Conservation (phyloP, 2,329 filamentous ascomycete genomes). For the Trichoderma cornu-damae region DNA sequence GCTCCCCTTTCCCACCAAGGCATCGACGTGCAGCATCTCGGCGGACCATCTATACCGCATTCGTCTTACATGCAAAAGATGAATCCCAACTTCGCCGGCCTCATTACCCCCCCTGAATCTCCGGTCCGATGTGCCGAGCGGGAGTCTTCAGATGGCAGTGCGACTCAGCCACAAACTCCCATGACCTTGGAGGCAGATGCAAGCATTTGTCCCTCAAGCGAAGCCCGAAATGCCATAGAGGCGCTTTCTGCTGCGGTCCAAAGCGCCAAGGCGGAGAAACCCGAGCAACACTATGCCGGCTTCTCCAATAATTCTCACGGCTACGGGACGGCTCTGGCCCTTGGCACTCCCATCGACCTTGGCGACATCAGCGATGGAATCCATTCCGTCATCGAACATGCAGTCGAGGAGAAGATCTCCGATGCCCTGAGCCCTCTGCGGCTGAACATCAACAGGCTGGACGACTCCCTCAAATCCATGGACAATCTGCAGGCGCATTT, state of each 20-base stretch:
- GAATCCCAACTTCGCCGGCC: conserved; percentile 11
- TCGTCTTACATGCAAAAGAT: conserved; percentile 2
- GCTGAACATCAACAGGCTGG: conserved; percentile 24
- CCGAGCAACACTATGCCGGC: background rate
- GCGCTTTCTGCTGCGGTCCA: background rate
- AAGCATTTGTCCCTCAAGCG: background rate
- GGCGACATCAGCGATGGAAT: conserved; percentile 24
- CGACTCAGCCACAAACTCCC: background rate
- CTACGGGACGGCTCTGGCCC: too few species aligned
- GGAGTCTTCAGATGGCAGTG: background rate
- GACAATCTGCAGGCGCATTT: conserved; percentile 4
- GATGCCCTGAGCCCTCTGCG: conserved; percentile 31
- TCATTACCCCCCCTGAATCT: conserved; percentile 24
- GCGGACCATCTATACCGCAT: background rate
- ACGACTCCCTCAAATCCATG: conserved; percentile 13
- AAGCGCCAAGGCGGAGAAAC: background rate
- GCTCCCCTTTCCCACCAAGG: background rate
- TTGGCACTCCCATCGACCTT: conserved; percentile 14
- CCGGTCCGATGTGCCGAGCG: conserved; percentile 3
- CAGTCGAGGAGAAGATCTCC: conserved; percentile 31
- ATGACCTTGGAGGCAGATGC: background rate
- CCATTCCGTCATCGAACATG: conserved; percentile 29
- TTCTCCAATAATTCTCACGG: background rate
- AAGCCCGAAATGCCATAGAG: background rate
- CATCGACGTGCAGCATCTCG: background rate